These are phyloP conservation scores for Lactifluus piperatus DNA, from an alignment of 768 basidiomycete species.

Conservation along the genomic window DNA sequence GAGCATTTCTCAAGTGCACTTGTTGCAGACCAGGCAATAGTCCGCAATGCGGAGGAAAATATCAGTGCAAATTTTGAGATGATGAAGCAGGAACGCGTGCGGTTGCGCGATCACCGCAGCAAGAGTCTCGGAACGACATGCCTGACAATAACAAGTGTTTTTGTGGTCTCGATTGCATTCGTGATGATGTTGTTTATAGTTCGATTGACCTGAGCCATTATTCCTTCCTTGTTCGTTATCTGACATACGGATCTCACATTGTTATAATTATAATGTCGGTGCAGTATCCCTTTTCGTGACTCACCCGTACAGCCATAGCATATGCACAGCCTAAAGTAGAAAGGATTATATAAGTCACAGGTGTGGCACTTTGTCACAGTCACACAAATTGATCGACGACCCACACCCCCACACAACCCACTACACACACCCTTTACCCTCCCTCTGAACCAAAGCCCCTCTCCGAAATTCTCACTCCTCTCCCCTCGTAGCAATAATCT, in stretches of 20 bases:
- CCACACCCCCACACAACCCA: too few relatives aligned
- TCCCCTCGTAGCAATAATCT: neutral
- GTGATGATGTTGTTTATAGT: constrained; percentile 66
- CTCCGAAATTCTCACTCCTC: neutral
- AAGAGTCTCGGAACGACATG: constrained; percentile 49
- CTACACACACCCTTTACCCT: neutral
- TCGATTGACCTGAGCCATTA: constrained; percentile 39
- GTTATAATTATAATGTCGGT: too few relatives aligned
- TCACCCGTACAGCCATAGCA: too few relatives aligned
- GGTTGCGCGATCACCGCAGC: constrained; percentile 36
- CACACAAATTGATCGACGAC: neutral
- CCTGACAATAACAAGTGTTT: constrained; percentile 41
- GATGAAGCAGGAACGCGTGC: constrained; percentile 56
- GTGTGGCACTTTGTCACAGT: neutral
- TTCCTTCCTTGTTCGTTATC: too few relatives aligned
- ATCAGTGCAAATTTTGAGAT: constrained; percentile 63
- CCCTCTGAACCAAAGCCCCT: neutral
- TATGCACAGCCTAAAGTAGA: too few relatives aligned
- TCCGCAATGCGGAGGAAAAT: constrained; percentile 60
- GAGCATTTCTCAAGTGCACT: constrained; percentile 67
- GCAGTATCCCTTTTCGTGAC: too few relatives aligned
- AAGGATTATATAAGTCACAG: neutral
- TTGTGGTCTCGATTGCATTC: constrained; percentile 62
- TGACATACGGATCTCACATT: neutral
- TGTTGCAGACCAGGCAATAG: constrained; percentile 61